These are phyloP conservation scores for Boletus pseudopeckii DNA, from an alignment of 768 basidiomycete genomes.

Conservation along the genomic window DNA sequence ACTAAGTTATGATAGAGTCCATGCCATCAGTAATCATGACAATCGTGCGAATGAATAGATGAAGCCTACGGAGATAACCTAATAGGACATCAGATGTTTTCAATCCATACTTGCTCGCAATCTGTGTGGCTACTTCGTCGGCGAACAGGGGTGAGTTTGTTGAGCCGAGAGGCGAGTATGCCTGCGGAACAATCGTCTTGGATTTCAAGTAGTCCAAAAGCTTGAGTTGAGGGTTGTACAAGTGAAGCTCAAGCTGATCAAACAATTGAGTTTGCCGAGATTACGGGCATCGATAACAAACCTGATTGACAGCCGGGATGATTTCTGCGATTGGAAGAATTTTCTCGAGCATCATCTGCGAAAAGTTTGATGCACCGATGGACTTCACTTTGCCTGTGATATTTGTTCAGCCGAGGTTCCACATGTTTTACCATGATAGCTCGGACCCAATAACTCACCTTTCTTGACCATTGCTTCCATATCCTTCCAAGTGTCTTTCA, in stretches of 20 bases:
- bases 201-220: constrained; percentile 58
- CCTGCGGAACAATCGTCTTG: constrained; percentile 68
- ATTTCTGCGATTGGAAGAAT: constrained; percentile 65
- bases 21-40: constrained; percentile 1
- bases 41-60: background rate
- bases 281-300: constrained; percentile 24
- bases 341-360: constrained; percentile 62
- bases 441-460: constrained; percentile 36
- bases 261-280: background rate
- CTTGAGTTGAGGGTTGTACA: constrained; percentile 73
- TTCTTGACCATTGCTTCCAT: constrained; percentile 73
- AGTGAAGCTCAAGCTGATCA: constrained; percentile 63
- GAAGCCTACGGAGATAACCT: constrained; percentile 54
- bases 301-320: constrained; percentile 73
- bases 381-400: constrained; percentile 54
- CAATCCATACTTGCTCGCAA: constrained; percentile 57
- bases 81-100: constrained; percentile 56
- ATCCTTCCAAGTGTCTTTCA: constrained; percentile 77
- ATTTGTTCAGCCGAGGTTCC: constrained; percentile 5
- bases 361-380: constrained; percentile 80
- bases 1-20: constrained; percentile 38
- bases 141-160: constrained; percentile 60
- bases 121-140: constrained; percentile 56
- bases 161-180: constrained; percentile 80
- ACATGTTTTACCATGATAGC: background rate